Conservation (phyloP, 306 rosid genomes). For the Trifolium pratense region DNA sequence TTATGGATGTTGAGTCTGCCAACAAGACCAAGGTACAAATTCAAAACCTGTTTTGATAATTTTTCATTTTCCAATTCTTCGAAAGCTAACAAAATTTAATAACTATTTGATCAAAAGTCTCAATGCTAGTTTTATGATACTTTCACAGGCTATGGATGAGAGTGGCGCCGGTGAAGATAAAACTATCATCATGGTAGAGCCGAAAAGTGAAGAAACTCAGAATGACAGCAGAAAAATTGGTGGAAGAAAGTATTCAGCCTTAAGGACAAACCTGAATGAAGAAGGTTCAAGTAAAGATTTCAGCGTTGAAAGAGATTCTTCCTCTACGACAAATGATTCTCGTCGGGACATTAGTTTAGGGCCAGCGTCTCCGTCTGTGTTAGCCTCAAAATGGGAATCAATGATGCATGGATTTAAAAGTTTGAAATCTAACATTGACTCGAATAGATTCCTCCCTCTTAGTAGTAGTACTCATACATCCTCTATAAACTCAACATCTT, state of each 20-base stretch:
- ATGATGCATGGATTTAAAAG: constrained; percentile 70
- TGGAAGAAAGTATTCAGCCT: constrained; percentile 61
- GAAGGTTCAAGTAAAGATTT: constrained; percentile 48
- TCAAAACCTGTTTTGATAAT: not conserved
- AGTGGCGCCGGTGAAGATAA: constrained; percentile 36
- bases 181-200: constrained; percentile 39
- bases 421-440: constrained; percentile 68
- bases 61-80: constrained; percentile 28
- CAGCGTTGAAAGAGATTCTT: constrained; percentile 49
- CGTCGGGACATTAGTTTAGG: constrained; percentile 32
- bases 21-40: constrained; percentile 54
- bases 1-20: constrained; percentile 58
- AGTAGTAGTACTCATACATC: constrained; percentile 51
- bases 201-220: constrained; percentile 45
- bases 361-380: constrained; percentile 49
- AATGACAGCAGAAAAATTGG: constrained; percentile 59
- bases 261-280: constrained; percentile 57
- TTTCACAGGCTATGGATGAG: constrained; percentile 40
- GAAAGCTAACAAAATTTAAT: not conserved
- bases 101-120: constrained; percentile 16
- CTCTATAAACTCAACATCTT: constrained; percentile 48
- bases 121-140: constrained; percentile 26
- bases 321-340: constrained; percentile 47
- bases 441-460: constrained; percentile 65
- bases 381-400: constrained; percentile 79